Percentiles rank a stretch among this genome's conserved stretches.
Conservation (phyloP, 2,329 filamentous ascomycete species). For the Monosporascus sp. region DNA sequence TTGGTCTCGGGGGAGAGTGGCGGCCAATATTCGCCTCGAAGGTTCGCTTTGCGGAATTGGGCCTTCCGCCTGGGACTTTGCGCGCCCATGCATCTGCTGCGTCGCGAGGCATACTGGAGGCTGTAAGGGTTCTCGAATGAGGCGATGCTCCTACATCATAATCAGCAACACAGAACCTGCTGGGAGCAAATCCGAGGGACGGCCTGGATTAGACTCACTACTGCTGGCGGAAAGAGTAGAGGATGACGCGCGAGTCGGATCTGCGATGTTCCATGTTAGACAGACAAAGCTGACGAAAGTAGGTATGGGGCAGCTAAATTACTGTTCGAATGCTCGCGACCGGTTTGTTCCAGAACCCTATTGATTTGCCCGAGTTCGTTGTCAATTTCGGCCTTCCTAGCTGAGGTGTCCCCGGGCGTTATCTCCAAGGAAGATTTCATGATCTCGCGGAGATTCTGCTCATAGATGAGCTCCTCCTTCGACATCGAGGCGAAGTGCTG, state of each 20-base stretch:
- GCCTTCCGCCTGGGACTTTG: neutral
- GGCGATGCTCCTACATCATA: neutral
- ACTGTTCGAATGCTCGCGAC: neutral
- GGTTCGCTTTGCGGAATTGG: slow-evolving; percentile 20
- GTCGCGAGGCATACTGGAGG: neutral
- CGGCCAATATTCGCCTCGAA: slow-evolving; percentile 17
- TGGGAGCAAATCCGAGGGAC: neutral
- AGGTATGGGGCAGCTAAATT: neutral
- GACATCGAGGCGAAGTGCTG: neutral
- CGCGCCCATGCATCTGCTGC: neutral
- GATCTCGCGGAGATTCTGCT: slow-evolving; percentile 5
- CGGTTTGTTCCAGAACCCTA: neutral
- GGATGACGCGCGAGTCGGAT: neutral
- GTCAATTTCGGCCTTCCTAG: neutral
- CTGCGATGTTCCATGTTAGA: neutral
- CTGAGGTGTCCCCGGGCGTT: neutral
- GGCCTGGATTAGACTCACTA: neutral
- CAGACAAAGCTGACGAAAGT: neutral
- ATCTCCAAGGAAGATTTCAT: neutral
- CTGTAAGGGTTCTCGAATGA: neutral
- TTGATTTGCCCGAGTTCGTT: neutral
- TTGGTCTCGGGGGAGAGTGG: slow-evolving; percentile 1
- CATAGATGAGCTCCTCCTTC: slow-evolving; percentile 3
- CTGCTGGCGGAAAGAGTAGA: neutral
- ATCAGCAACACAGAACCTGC: neutral